A percentile compares a stretch with the other conserved stretches of the same genome.
phyloP scores from a whole-genome alignment of 108 stramenopile genomes.

The Pseudonitzschia multiseries region DNA sequence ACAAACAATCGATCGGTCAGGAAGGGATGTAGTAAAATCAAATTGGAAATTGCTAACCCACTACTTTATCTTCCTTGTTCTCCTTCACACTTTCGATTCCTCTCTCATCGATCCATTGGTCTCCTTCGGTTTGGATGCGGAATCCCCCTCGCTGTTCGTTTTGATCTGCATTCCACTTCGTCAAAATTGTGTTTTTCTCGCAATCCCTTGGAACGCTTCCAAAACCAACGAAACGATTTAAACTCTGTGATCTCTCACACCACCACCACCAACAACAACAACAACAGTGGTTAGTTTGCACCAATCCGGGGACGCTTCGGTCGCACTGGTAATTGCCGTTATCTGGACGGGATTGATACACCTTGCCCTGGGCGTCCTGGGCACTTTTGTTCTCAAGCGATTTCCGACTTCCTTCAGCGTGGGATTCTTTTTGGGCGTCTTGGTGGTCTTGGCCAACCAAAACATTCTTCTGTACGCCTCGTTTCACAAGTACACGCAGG shows the following conservation, averaged over 20 bases:
- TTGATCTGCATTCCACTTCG: no score
- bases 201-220: no score
- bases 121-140: no score
- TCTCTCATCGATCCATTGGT: constrained; percentile 4
- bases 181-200: no score
- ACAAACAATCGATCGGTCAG: no score
- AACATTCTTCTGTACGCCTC: constrained; percentile 73
- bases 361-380: constrained; percentile 63
- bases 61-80: not conserved
- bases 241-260: no score
- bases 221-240: not conserved
- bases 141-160: no score
- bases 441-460: constrained; percentile 76
- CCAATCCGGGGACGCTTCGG: constrained; percentile 46
- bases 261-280: no score
- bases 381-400: constrained; percentile 84
- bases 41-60: not conserved
- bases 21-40: no score
- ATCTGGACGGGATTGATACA: constrained; percentile 75
- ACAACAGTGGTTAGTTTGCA: constrained; percentile 59
- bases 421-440: constrained; percentile 73
- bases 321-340: constrained; percentile 61
- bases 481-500: constrained; percentile 59
- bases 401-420: constrained; percentile 82
- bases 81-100: not conserved